These are phyloP conservation scores for Trichomonascaceae sp. DNA, from an alignment of 1,139 yeast species.

Conservation along the genomic window DNA sequence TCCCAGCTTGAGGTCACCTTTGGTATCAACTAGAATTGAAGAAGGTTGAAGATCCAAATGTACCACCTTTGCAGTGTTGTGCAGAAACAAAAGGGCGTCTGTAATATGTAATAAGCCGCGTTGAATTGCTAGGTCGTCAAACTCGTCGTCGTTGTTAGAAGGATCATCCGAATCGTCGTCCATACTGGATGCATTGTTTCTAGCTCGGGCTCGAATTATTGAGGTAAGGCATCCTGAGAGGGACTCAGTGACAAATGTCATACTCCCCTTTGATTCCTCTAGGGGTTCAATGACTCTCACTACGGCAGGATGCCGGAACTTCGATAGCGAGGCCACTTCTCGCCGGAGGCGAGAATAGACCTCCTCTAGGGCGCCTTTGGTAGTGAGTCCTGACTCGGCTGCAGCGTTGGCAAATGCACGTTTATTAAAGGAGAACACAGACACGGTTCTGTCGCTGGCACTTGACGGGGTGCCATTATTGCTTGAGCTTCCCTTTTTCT, in stretches of 20 bases:
- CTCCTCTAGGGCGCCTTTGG: slow-evolving; percentile 24
- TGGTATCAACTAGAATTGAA: slow-evolving; percentile 62
- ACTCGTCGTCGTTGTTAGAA: slow-evolving; percentile 26
- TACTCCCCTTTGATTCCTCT: slow-evolving; percentile 70
- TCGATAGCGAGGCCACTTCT: slow-evolving; percentile 60
- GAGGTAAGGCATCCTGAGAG: slow-evolving; percentile 48
- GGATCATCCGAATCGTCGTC: slow-evolving; percentile 8
- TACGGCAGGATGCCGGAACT: slow-evolving; percentile 78
- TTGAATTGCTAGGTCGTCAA: slow-evolving; percentile 62
- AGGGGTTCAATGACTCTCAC: slow-evolving; percentile 72
- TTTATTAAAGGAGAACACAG: slow-evolving; percentile 84
- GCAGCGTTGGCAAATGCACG: slow-evolving; percentile 52
- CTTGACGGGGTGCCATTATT: slow-evolving; percentile 8
- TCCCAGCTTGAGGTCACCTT: slow-evolving; percentile 88
- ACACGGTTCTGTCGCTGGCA: slow-evolving; percentile 29
- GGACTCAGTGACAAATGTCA: slow-evolving; percentile 71
- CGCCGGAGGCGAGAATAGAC: slow-evolving; percentile 36
- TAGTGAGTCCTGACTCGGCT: slow-evolving; percentile 35
- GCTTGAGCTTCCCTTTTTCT: slow-evolving; percentile 33
- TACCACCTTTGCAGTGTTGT: slow-evolving; percentile 58
- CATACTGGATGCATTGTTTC: slow-evolving; percentile 4
- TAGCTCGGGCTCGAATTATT: slow-evolving; percentile 21
- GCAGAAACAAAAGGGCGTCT: slow-evolving; percentile 71
- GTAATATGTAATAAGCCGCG: slow-evolving; percentile 73
- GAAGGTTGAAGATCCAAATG: slow-evolving; percentile 73